Base-by-base conservation (phyloP, 306 rosid species). In the Luffa acutangula region DNA sequence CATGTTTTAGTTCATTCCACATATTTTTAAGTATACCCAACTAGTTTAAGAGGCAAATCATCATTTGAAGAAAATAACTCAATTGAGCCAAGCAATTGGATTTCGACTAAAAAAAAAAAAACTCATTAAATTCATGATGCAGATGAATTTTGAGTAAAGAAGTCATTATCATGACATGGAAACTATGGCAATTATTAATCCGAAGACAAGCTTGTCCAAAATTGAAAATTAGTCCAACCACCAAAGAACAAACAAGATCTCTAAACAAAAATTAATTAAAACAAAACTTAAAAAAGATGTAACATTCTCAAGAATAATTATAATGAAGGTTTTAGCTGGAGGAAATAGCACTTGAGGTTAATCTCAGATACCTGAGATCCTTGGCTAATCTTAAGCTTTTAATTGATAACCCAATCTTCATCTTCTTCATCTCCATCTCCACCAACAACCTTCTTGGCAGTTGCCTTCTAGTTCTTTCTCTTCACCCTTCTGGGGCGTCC, bases 401-500 rank as follows among this genome's bases (percentile, higher is more conserved):
- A 9, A 54, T 4, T 10, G 34, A 11, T 33, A 21, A 72, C 67
- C 80, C 46, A 80, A 59, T 84, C 87, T 46, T 81, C 84, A 17
- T 84, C 87, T 60, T 81, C 87, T 59, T 78, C 82, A 84, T 77
- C 84, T 8, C 73, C 73, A 39, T 66, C 73, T 25, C 84, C 86
- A 58, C 87, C 84, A 10, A 84, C 46, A 71, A 80, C 80, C 81
- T 84, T 84, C 87, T 77, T 81, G 6, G 84, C 80, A 34, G 87
- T 84, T 36, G 87, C 72, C 77, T 81, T 78, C 60, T 80, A 84
- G 63, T 84, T 78, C 87, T 4, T 84, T 79, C 84, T 69, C 82
- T 84, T 84, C 80, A 84, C 87, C 37, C 87, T 77, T 43, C 87
- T 84, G 8, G 82, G 87, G 18, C 83, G 82, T 13, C 87, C 87